These are phyloP conservation scores for Paxillus involutus DNA, from an alignment of 768 basidiomycete genomes.

Conservation along the genomic window DNA sequence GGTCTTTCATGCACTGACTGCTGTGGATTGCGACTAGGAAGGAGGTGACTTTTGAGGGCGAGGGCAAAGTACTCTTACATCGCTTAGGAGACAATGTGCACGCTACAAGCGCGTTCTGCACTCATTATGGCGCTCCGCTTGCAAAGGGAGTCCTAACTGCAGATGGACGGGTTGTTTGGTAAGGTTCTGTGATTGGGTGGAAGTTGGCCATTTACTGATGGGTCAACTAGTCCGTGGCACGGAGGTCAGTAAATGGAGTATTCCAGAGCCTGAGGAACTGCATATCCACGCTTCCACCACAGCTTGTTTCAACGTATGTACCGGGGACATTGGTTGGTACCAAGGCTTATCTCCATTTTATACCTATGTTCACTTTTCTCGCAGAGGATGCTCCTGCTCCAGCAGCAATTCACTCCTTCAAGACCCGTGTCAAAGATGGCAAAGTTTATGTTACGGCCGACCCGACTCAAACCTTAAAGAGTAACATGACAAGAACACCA, in stretches of 20 bases:
- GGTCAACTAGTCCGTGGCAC: constrained; percentile 77
- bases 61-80: constrained; percentile 74
- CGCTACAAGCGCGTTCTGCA: constrained; percentile 84
- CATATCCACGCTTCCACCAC: neutral
- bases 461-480: constrained; percentile 56
- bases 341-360: neutral
- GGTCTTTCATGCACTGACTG: neutral
- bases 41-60: constrained; percentile 74
- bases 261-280: neutral
- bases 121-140: constrained; percentile 89
- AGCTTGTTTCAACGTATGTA: constrained; percentile 89
- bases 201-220: neutral
- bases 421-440: constrained; percentile 60
- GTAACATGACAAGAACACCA: constrained; percentile 64
- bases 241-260: constrained; percentile 51
- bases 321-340: constrained; percentile 71
- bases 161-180: constrained; percentile 82
- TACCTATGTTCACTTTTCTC: constrained; percentile 12
- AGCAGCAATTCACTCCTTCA: constrained; percentile 76
- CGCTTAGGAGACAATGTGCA: constrained; percentile 73
- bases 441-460: constrained; percentile 81
- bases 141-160: constrained; percentile 78
- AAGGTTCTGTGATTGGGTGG: constrained; percentile 19
- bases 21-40: constrained; percentile 51
- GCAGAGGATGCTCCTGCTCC: constrained; percentile 89